Base-by-base conservation (phyloP, 768 basidiomycete genomes). In the Mrakia gelida region DNA sequence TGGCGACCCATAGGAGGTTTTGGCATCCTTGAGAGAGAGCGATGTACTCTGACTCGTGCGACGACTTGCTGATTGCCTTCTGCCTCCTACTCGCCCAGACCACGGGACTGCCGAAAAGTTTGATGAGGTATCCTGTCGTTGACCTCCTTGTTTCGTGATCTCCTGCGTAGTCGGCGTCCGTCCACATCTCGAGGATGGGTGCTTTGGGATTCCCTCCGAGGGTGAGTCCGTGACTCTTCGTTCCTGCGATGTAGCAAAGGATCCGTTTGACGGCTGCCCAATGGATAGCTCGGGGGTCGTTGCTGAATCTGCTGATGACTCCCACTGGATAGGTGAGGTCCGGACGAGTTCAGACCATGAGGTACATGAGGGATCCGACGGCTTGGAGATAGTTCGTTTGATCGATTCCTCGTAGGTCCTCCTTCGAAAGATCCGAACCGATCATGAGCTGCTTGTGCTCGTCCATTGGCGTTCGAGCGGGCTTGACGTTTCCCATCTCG, bases 1-100 rank as follows among this genome's bases (percentile, higher is more conserved):
- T 70, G 68, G 26, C n/a, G n/a, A 70, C 68, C 68, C 68, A 70
- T 8, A 70, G 68, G 28, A 70, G 68, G 34, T 70, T 70, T 34
- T 70, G 68, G 43, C 34, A 70, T 70, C 68, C 43, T 70, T 70
- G 68, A 70, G 68, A 70, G 26, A 70, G 43, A 23, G 68, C 32
- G 43, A 70, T 70, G 34, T 70, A 70, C 68, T 70, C 68, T 34
- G 68, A 34, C 43, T 70, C 68, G 32, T 34, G 43, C 28, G 68
- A 70, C 68, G 34, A 70, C 34, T 34, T 28, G n/a, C 28, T 70
- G 68, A 70, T 70, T 23, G 34, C n/a, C 28, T 34, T 28, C 34
- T 70, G 68, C 34, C 68, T 28, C 23, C 43, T 28, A 38, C 68
- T 70, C n/a, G 43, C 23, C 68, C 68, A 70, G 68, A 70, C 34